phyloP scores from a whole-genome alignment of 768 basidiomycete species.

The Collybia sp. region DNA sequence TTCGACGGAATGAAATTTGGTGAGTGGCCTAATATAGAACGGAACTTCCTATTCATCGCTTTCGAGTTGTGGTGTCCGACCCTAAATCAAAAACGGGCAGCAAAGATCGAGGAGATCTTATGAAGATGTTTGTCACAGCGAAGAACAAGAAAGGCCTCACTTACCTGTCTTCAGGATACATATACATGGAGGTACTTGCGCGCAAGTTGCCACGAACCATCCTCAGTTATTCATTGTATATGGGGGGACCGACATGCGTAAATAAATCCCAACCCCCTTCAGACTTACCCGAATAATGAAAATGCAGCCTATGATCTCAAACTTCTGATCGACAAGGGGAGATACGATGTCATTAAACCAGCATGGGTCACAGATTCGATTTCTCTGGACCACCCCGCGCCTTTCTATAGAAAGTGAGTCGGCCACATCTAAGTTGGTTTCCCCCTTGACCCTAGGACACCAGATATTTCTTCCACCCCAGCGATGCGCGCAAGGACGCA shows the following conservation, averaged over 20 bases:
- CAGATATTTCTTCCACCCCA: conserved; percentile 82
- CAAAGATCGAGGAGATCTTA: conserved; percentile 64
- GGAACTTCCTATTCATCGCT: not conserved
- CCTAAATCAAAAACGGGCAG: conserved; percentile 65
- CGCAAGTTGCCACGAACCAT: conserved; percentile 56
- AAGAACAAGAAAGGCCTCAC: not conserved
- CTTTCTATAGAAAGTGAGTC: conserved; percentile 63
- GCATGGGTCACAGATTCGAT: conserved; percentile 82
- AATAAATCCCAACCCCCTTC: conserved; percentile 19
- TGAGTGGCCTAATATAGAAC: conserved; percentile 29
- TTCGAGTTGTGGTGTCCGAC: conserved; percentile 68
- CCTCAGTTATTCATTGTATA: conserved; percentile 58
- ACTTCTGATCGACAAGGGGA: conserved; percentile 63
- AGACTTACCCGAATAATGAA: not conserved
- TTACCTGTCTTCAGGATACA: conserved; percentile 48
- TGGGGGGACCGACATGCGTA: conserved; percentile 65
- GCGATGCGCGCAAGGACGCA: conserved; percentile 37
- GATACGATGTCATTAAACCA: conserved; percentile 72
- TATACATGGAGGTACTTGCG: conserved; percentile 61
- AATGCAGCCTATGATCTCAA: conserved; percentile 64
- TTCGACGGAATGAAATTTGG: conserved; percentile 80
- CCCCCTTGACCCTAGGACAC: not conserved
- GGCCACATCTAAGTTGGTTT: not conserved
- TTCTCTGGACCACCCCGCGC: conserved; percentile 45
- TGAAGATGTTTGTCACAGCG: conserved; percentile 47